phyloP scores from a whole-genome alignment of 2,329 filamentous ascomycete genomes.

The Talaromyces sp. region DNA sequence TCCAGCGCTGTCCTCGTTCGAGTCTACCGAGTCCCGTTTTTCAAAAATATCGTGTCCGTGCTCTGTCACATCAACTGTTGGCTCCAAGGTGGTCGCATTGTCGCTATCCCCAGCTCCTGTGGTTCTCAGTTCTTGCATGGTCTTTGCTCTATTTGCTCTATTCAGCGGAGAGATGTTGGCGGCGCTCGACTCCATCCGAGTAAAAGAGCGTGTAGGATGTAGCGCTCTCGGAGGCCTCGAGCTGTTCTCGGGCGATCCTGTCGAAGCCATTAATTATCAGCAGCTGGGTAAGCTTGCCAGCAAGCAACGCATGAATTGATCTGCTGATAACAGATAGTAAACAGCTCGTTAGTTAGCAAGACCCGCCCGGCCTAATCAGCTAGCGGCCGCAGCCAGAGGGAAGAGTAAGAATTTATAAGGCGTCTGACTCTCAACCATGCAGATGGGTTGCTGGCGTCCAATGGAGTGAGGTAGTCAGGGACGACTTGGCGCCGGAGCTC shows the following conservation, averaged over 20 bases:
- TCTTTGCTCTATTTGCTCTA: slow-evolving; percentile 21
- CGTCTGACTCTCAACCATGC: not conserved
- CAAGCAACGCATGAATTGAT: not conserved
- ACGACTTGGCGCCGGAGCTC: not conserved
- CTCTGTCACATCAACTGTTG: not conserved
- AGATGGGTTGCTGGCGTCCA: not conserved
- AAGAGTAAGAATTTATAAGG: not conserved
- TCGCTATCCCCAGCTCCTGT: slow-evolving; percentile 21
- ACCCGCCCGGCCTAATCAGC: not conserved
- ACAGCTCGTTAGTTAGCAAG: not conserved
- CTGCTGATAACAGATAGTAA: not conserved
- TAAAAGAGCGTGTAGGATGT: slow-evolving; percentile 26
- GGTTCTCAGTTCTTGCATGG: slow-evolving; percentile 20
- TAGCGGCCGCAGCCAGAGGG: not conserved
- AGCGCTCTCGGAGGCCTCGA: slow-evolving; percentile 19
- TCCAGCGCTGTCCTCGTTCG: slow-evolving; percentile 22
- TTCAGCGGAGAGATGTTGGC: slow-evolving; percentile 19
- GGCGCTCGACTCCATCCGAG: slow-evolving; percentile 26
- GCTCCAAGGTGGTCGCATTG: not conserved
- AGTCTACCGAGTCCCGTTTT: slow-evolving; percentile 31
- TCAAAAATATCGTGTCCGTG: slow-evolving; percentile 39
- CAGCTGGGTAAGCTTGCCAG: not conserved
- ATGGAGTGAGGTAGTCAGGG: not conserved
- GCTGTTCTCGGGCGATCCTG: slow-evolving; percentile 18
- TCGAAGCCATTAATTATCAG: slow-evolving; percentile 21